phyloP scores from a whole-genome alignment of 257 asterid genomes.

The Przewalskia tangutica region DNA sequence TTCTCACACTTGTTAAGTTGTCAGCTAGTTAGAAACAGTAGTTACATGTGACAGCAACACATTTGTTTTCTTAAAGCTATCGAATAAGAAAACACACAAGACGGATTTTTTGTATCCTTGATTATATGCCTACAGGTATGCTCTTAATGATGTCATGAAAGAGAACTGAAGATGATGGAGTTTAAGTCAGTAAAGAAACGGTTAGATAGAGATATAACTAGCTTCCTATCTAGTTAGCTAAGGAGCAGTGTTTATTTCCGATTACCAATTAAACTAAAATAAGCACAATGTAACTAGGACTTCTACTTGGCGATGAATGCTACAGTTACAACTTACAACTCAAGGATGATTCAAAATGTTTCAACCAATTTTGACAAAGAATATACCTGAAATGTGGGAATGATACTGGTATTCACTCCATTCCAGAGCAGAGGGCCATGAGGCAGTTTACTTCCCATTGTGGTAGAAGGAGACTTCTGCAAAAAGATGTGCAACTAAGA shows the following conservation, averaged over 20 bases:
- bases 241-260: neutral
- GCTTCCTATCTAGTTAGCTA: neutral
- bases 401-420: conserved; percentile 30
- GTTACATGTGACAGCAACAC: neutral
- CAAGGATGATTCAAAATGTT: neutral
- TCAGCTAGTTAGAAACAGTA: neutral
- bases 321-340: neutral
- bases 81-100: neutral
- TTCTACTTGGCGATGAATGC: neutral
- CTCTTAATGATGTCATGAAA: neutral
- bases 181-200: neutral
- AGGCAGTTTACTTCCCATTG: conserved; percentile 26
- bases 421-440: conserved; percentile 35
- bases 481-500: conserved; percentile 1
- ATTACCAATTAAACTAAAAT: neutral
- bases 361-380: neutral
- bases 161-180: neutral
- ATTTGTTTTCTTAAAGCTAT: neutral
- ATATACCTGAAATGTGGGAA: conserved; percentile 47
- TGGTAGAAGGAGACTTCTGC: conserved; percentile 39
- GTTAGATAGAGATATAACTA: neutral
- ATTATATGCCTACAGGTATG: neutral
- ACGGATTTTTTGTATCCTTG: neutral
- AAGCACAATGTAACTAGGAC: neutral
- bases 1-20: neutral